Evolutionary conservation across 148 eudicot species (phyloP).

Genomic region (Silene uniflora): DNA sequence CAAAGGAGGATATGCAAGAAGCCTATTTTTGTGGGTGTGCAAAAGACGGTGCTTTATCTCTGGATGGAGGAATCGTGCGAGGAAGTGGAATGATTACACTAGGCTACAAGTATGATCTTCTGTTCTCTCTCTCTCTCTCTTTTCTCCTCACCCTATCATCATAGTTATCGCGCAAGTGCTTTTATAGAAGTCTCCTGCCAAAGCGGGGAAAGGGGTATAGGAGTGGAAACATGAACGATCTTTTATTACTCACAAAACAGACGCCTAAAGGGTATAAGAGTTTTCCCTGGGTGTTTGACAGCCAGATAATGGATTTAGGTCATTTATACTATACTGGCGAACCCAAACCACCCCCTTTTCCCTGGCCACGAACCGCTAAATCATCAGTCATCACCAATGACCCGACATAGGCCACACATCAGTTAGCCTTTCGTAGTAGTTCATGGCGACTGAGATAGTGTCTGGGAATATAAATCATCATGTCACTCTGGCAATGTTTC

Average conservation of each 20-base stretch:
- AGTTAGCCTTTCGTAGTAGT: too few species aligned
- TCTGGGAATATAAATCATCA: not conserved
- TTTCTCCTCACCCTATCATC: not conserved
- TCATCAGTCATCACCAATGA: too few species aligned
- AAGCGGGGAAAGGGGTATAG: not conserved
- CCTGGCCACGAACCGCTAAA: too few species aligned
- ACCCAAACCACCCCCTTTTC: too few species aligned
- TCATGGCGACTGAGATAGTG: too few species aligned
- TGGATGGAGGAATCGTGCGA: constrained; percentile 62
- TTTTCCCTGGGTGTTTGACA: too few species aligned
- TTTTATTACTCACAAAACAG: not conserved
- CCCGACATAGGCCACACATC: too few species aligned
- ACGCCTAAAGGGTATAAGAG: too few species aligned
- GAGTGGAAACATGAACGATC: not conserved
- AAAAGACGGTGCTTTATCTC: constrained; percentile 51
- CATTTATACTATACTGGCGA: not conserved
- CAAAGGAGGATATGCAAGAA: constrained; percentile 38
- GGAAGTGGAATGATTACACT: constrained; percentile 45
- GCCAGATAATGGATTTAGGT: not conserved
- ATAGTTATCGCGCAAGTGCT: not conserved
- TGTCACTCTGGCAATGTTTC: not conserved
- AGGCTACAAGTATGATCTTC: constrained; percentile 39
- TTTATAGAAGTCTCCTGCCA: not conserved
- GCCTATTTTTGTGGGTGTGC: constrained; percentile 36
- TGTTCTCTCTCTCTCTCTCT: not conserved